Base-by-base conservation (phyloP, 108 stramenopile species). In the Stephanodiscus triporus region DNA sequence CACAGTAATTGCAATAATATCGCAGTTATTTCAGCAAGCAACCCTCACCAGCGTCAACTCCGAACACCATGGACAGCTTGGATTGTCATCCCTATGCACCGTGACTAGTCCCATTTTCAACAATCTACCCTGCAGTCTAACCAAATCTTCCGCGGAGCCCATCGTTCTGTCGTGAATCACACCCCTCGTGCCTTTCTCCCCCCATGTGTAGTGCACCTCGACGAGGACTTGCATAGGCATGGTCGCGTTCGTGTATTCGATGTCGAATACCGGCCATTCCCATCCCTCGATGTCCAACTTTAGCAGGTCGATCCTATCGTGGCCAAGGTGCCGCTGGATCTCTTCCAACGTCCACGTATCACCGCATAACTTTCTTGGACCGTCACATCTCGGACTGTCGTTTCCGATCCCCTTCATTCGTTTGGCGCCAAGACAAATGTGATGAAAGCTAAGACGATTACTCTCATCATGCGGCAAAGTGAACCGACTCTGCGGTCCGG, bases 211-310 rank as follows among this genome's bases (percentile, higher is more conserved):
- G 36, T 70, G 76, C 11, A 78, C 48, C 77, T 78, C 77, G 63
- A 78, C 26, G 2, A 72, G 27, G 50, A 78, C 26, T 32, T 78
- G 77, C 70, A 72, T 71, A 3, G 77, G 77, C 11, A 72, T 19
- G 2, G 38, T 38, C 2, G 36, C 57, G 23, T 48, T 23, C 37
- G n/a, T 40, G 5, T 9, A 23, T 60, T 68, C 68, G n/a, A 30
- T 45, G 19, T 72, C 45, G 22, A 78, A 72, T 19, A 78, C 7
- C 13, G 50, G 42, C 40, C 61, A 80, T 45, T 84, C 84, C 51
- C 75, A 84, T 43, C 78, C 78, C 68, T 84, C 84, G 26, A 84
- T 69, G 43, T 84, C 84, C 63, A 84, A 76, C 40, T 84, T 84
- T 9, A 84, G 51, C 1, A 77, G 32, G 27, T 76, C 77, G 14